Percentiles rank a stretch among this genome's conserved stretches.
Evolutionary conservation across 2,329 filamentous ascomycete genomes (phyloP).

Genomic region (Pseudocercospora musae): DNA sequence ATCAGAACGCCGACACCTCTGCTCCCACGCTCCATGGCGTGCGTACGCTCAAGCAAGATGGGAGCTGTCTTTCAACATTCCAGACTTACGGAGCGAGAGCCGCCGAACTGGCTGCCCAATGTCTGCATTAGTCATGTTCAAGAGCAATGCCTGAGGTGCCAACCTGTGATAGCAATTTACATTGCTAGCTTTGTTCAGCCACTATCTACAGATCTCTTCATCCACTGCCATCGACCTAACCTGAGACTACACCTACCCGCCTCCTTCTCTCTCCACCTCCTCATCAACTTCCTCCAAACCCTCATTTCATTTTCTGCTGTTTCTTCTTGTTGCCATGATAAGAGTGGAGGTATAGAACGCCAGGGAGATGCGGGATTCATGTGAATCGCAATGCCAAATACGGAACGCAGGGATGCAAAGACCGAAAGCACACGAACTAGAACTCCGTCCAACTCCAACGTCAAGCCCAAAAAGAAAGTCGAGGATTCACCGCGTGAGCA

Average conservation of each 20-base stretch:
- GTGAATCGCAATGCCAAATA: slow-evolving; percentile 17
- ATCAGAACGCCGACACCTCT: neutral
- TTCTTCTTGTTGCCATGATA: neutral
- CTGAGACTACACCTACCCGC: neutral
- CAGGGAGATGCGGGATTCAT: slow-evolving; percentile 18
- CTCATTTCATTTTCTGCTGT: neutral
- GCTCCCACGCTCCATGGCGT: neutral
- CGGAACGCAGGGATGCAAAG: slow-evolving; percentile 9
- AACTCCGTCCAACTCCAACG: slow-evolving; percentile 11
- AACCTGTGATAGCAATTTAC: neutral
- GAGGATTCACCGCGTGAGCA: slow-evolving; percentile 11
- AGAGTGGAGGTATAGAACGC: slow-evolving; percentile 28
- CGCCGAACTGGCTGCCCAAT: neutral
- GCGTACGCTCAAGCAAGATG: neutral
- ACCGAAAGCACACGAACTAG: slow-evolving; percentile 2
- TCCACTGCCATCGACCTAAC: neutral
- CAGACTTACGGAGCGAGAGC: neutral
- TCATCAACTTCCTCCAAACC: neutral
- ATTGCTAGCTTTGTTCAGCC: neutral
- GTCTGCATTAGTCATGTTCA: neutral
- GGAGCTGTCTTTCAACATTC: neutral
- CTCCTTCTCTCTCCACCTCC: neutral
- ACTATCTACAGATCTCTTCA: neutral
- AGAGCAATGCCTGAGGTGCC: neutral
- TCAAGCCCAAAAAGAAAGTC: slow-evolving; percentile 6